phyloP scores from a whole-genome alignment of 306 rosid species.

The Inga laurina region DNA sequence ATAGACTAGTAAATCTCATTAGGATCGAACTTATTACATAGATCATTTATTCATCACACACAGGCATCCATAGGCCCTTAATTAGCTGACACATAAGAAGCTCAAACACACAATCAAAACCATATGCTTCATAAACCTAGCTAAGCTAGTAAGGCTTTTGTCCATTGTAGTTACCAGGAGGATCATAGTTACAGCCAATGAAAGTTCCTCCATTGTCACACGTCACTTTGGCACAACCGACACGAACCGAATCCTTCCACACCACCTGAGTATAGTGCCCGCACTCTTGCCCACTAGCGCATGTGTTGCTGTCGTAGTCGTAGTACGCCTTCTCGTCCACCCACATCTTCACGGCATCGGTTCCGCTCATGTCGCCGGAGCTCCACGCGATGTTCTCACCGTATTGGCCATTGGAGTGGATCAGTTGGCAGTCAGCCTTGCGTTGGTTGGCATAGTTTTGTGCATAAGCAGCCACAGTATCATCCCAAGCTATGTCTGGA shows the following conservation, averaged over 20 bases:
- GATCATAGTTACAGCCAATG: slow-evolving; percentile 62
- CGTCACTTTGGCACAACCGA: slow-evolving; percentile 53
- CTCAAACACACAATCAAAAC: too few relatives aligned
- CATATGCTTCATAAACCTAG: not conserved
- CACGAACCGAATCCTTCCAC: slow-evolving; percentile 40
- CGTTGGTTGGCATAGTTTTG: slow-evolving; percentile 26
- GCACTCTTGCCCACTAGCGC: slow-evolving; percentile 38
- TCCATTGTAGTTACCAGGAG: slow-evolving; percentile 44
- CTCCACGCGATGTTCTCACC: slow-evolving; percentile 46
- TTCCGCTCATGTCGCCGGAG: slow-evolving; percentile 18
- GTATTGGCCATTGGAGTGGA: slow-evolving; percentile 46
- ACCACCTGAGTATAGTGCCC: slow-evolving; percentile 57
- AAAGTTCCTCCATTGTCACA: slow-evolving; percentile 55
- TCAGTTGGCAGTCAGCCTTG: slow-evolving; percentile 30
- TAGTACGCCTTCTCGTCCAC: slow-evolving; percentile 41
- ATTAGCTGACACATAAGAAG: too few relatives aligned
- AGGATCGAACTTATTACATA: not conserved
- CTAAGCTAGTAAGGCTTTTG: slow-evolving; percentile 42
- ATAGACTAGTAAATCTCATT: not conserved
- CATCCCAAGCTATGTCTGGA: slow-evolving; percentile 25
- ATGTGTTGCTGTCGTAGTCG: slow-evolving; percentile 40
- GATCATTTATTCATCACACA: not conserved
- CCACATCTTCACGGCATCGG: slow-evolving; percentile 47
- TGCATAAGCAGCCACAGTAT: slow-evolving; percentile 29
- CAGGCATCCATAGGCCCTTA: not conserved